Evolutionary conservation across 2,329 filamentous ascomycete genomes (phyloP), one percentile per base, ranked within the genome.

Genomic region (Aspergillus sp.): DNA sequence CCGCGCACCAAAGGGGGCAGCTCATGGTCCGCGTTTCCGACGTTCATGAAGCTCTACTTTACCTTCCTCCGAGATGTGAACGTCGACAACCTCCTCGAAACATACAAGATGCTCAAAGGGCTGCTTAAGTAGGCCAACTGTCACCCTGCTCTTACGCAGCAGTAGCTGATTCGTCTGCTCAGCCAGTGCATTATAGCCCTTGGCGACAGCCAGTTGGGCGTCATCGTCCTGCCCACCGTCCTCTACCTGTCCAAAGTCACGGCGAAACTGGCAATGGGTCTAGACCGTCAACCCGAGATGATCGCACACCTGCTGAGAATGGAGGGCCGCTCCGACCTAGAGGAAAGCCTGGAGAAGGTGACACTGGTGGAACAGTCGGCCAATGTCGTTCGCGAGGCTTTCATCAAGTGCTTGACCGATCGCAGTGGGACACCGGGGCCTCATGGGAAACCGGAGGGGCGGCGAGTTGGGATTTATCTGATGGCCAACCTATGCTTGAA

Each of bases 401-500:
- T 95, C 53, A 91, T 85, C 8, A 86, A 85, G 24, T 95, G 89
- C 43, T 64, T 94, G 20, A 86, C 82, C 3, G 86, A 94, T 53
- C 75, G 85, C 30, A 80, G 75, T 1, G 78, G 78, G 12, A 76
- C 73, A 15, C 68, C 75, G 8, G 65, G 66, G 10, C 68, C 69
- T 0, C 58, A 72, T 15, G 77, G 75, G 13, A 74, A 69, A 38
- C 85, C 86, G 0, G 82, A 88, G 48, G 86, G 86, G 34, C 93
- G 88, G 55, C 86, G 89, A 52, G 65, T 81, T 8, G 88, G 85
- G 26, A 86, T 95, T 41, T 95, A 95, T 62, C 78, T 84, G 37
- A 86, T 93, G 61, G 88, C 86, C 38, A 95, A 95, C 52, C 72
- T 94, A 15, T 91, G 86, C 24, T 65, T 95, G 30, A 89, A 88